Evolutionary conservation across 257 asterid genomes (phyloP), one percentile per base, ranked within the genome.

Genomic region (Fraxinus pennsylvanica): DNA sequence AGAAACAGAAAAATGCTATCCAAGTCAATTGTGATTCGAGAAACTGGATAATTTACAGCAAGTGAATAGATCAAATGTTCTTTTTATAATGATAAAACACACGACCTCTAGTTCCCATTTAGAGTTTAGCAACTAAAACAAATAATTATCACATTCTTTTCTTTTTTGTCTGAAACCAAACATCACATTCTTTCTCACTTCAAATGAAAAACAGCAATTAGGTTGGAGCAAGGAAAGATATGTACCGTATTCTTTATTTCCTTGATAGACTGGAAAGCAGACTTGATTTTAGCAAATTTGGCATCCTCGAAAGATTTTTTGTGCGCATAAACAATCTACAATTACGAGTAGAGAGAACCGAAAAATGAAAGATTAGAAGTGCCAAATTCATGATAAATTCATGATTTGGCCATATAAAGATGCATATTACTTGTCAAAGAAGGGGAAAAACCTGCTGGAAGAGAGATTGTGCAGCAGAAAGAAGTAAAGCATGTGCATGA

Each of bases 281-380:
- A 81, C 83, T 85, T 89, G 84, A 96, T 88, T 74, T 79, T 32
- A 74, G 81, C 77, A 83, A 82, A 93, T 72, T 52, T 85, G 59
- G 89, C 91, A 66, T 81, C 89, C 68, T 84, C 81, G 75, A 92
- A 89, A 45, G 98, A 90, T 72, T 83, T 93, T 79, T 84, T 83
- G 85, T 93, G 98, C 1, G 94, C 93, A 82, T 73, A 83, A 75
- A 96, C 82, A 36, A 93, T 91, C 96, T 91, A 83, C 69, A 74
- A 76, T 80, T 81, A 81, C 19, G 38, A 41, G 65, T 19, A 45
- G 75, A 70, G 57, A 71, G 41, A 39, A 75, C 14, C 29, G 78
- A 68, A 80, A 82, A 45, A 77, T 13, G 43, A 77, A 71, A 78
- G 79, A 74, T 79, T 32, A 71, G 71, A 67, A 13, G 2, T 63